Percentiles rank a stretch among this genome's conserved stretches.
These are phyloP conservation scores for Ophiostoma perfectum DNA, from an alignment of 2,329 filamentous ascomycete genomes.

Conservation along the genomic window DNA sequence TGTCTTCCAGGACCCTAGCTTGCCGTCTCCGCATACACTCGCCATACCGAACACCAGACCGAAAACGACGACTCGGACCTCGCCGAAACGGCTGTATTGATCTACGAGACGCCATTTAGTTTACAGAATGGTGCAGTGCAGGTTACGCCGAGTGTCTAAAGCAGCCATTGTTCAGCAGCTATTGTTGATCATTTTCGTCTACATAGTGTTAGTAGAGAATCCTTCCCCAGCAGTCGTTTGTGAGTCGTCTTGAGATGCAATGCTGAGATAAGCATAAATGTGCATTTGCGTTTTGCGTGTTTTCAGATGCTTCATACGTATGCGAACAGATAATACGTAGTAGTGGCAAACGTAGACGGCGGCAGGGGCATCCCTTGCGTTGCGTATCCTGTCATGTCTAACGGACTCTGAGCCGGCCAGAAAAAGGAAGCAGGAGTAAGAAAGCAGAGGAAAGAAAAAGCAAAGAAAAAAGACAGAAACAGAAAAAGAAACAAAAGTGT, in stretches of 20 bases:
- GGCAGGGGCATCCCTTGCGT: slow-evolving; percentile 14
- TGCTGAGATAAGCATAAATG: no score
- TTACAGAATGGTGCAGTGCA: background rate
- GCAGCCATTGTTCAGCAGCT: no score
- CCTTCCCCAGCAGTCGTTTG: no score
- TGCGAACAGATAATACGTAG: no score
- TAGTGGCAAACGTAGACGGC: background rate
- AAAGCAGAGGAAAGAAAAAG: background rate
- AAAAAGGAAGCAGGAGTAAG: background rate
- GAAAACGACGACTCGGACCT: slow-evolving; percentile 3
- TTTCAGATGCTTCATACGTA: no score
- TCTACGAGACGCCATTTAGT: background rate
- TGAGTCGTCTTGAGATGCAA: no score
- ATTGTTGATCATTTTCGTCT: no score
- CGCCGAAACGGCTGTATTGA: slow-evolving; percentile 7
- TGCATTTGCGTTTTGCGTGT: no score
- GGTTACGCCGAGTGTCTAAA: background rate
- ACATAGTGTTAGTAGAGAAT: no score
- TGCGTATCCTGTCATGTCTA: slow-evolving; percentile 8
- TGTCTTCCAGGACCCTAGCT: background rate
- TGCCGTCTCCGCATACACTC: background rate
- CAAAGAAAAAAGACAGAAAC: background rate
- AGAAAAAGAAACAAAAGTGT: background rate
- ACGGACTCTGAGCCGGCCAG: background rate
- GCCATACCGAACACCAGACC: background rate